These are phyloP conservation scores for Royoungia palumana DNA, from an alignment of 768 basidiomycete species.

Conservation along the genomic window DNA sequence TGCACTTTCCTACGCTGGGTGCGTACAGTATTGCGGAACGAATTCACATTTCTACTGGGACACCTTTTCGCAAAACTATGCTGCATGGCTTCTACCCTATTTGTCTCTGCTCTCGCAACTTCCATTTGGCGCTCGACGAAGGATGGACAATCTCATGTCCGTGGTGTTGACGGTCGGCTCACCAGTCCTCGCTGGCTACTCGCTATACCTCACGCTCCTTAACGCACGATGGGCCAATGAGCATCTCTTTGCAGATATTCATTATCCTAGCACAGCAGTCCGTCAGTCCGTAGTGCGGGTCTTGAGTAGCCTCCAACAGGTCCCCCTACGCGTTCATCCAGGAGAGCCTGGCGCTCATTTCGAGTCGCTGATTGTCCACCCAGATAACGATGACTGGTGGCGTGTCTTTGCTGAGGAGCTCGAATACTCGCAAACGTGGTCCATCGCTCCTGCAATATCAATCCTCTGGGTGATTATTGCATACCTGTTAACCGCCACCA, in stretches of 20 bases:
- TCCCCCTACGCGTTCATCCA: slow-evolving; percentile 33
- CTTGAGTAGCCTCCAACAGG: slow-evolving; percentile 42
- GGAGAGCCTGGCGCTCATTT: slow-evolving; percentile 28
- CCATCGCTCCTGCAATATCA: slow-evolving; percentile 36
- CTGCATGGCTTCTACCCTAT: slow-evolving; percentile 46
- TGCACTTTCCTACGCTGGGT: slow-evolving; percentile 6
- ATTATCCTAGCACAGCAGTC: slow-evolving; percentile 17
- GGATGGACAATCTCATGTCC: slow-evolving; percentile 39
- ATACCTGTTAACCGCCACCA: slow-evolving; percentile 25
- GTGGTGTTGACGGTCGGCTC: slow-evolving; percentile 44
- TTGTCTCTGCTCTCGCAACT: slow-evolving; percentile 46
- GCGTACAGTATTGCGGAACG: slow-evolving; percentile 7
- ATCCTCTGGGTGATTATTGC: slow-evolving; percentile 45
- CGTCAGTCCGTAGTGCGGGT: slow-evolving; percentile 28
- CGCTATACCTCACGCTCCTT: slow-evolving; percentile 41
- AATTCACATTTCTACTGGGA: slow-evolving; percentile 15
- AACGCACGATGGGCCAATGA: slow-evolving; percentile 41
- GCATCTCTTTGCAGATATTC: slow-evolving; percentile 28
- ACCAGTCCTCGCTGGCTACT: slow-evolving; percentile 45
- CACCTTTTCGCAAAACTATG: slow-evolving; percentile 34
- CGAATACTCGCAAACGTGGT: slow-evolving; percentile 39
- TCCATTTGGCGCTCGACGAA: slow-evolving; percentile 41
- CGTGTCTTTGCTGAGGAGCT: slow-evolving; percentile 30
- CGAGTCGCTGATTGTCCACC: slow-evolving; percentile 41
- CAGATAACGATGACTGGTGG: slow-evolving; percentile 45